Evolutionary conservation across 306 rosid genomes (phyloP), one percentile per base, ranked within the genome.

Genomic region (Begonia masoniana): DNA sequence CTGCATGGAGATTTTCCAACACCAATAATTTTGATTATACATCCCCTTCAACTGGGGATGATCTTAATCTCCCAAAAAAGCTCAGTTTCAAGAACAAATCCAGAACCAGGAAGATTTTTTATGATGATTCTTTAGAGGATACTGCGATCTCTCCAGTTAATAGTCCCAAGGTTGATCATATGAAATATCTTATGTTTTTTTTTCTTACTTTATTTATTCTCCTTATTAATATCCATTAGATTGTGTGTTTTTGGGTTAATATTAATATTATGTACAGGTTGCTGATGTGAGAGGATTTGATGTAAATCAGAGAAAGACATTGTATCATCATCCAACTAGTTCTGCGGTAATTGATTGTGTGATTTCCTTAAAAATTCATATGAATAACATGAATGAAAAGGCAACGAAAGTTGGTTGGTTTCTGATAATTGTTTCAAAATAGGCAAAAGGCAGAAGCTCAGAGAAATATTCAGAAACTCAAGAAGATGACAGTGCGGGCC

Each of bases 121-220:
- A 64, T 9, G 83, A 77, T 51, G 82, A 82, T 62, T 78, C 95
- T 67, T 78, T 91, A 62, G 97, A 85, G 58, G 97, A 91, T 62
- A 91, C 97, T 55, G 97, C 97, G 54, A 77, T 94, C 52, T 91
- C 97, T 21, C 96, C 96, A 4, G 78, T 78, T 47, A 91, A 68
- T 52, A 91, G 95, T 73, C 97, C 97, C 68, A 85, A 85, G 96
- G 97, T 91, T 55, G 39, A 13, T 5, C 15, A 3, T 51, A 12
- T 13, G 3, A 21, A 6, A 13, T 6, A 39, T 35, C 56, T 17
- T 0, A 23, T 45, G n/a, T 41, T 13, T 52, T 57, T 49, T 42
- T 7, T 10, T 51, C 13, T 17, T 35, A 4, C 13, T 15, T 52
- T 17, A 39, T 46, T 11, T 47, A 41, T 26, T 19, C n/a, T 5